These are phyloP conservation scores for Elasticomyces elasticus DNA, from an alignment of 495 filamentous ascomycete genomes.

Conservation along the genomic window DNA sequence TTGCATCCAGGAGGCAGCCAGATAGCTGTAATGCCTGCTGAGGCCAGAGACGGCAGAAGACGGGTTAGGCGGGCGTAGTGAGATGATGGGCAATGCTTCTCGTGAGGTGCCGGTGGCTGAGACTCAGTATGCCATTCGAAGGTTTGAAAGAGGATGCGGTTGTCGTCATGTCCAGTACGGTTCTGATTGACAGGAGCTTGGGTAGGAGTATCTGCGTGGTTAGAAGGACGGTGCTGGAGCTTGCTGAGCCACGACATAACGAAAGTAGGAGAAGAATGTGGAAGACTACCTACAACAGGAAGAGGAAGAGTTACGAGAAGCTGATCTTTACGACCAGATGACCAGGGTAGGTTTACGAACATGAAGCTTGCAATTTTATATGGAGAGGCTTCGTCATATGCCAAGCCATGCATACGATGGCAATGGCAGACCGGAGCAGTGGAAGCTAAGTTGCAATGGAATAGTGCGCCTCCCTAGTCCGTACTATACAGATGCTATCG, in stretches of 20 bases:
- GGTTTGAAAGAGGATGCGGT: conserved; percentile 56
- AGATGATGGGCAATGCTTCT: conserved; percentile 14
- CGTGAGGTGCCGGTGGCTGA: conserved; percentile 32
- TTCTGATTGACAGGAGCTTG: conserved; percentile 15
- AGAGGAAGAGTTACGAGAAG: no score
- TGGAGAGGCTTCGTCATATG: no score
- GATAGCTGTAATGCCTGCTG: conserved; percentile 54
- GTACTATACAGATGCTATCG: neutral
- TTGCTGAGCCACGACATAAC: neutral
- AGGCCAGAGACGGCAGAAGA: conserved; percentile 45
- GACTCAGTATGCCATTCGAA: conserved; percentile 69
- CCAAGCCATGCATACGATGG: no score
- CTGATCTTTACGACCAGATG: no score
- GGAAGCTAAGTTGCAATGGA: no score
- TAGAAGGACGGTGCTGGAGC: neutral
- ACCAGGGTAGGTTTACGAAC: no score
- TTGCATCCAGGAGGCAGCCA: conserved; percentile 73
- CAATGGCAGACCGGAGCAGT: no score
- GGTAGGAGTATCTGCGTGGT: neutral
- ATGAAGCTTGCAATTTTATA: no score
- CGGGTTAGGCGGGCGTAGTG: conserved; percentile 54
- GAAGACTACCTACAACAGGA: neutral
- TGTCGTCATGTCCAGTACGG: conserved; percentile 32
- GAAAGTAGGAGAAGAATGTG: neutral
- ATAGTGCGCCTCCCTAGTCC: neutral